Evolutionary conservation across 140 eudicot species (phyloP), one percentile per base, ranked within the genome.

Genomic region (Cichorium intybus): DNA sequence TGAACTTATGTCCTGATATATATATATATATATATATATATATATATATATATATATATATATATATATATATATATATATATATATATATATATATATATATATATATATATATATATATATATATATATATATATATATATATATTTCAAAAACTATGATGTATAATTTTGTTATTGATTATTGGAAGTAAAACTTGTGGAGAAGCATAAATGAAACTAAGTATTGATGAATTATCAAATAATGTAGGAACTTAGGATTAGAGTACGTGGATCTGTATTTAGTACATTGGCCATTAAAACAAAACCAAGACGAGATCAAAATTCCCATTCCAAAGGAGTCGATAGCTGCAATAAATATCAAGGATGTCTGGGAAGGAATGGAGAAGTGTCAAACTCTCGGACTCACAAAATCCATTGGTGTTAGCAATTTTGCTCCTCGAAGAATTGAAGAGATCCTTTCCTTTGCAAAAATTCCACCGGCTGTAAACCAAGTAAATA

Each of bases 321-420:
- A 54, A 2, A 0, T 29, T 10, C 86, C 95, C 4, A 39, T 77
- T n/a, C 77, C 80, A 22, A 54, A 60, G 28, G 92, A 79, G 14
- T 58, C 58, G 7, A 34, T 87, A 22, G 28, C 11, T 20, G 75
- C 82, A 2, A 65, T 87, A n/a, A 83, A 81, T 60, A 54, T 79
- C n/a, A 79, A 77, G 55, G 68, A 61, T 2, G 92, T 79, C 0
- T 87, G 89, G 96, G 79, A 79, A 73, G 85, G 74, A 39, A 87
- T 87, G 96, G 96, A 87, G 45, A 72, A 84, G 72, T 87, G 96
- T 64, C 79, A 81, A 69, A 58, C 59, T 16, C 85, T 80, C 9
- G 87, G 92, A 26, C 84, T 87, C 61, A 62, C 96, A 1, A 87
- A 87, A 72, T 74, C 68, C 20, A 84, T 87, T 8, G 96, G 96